A percentile compares a stretch with the other conserved stretches of the same genome.
These are phyloP conservation scores for Coniochaeta hoffmannii DNA, from an alignment of 2,329 filamentous ascomycete species.

Conservation along the genomic window DNA sequence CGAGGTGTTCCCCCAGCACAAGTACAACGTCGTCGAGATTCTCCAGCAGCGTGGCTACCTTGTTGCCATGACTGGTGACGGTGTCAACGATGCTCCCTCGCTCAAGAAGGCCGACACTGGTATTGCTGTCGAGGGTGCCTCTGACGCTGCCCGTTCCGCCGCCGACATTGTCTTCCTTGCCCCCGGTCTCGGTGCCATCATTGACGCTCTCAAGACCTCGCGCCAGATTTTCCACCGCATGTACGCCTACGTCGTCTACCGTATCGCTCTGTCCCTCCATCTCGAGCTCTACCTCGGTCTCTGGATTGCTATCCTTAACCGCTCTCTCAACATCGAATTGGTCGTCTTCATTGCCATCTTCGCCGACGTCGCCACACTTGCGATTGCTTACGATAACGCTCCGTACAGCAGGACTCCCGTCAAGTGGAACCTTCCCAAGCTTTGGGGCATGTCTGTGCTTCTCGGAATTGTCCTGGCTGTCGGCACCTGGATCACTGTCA, in stretches of 20 bases:
- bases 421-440: slow-evolving; percentile 92
- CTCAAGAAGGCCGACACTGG: slow-evolving; percentile 94
- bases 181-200: slow-evolving; percentile 84
- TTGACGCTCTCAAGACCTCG: slow-evolving; percentile 86
- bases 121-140: slow-evolving; percentile 89
- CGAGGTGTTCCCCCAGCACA: slow-evolving; percentile 91
- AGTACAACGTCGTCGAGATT: slow-evolving; percentile 91
- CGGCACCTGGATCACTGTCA: slow-evolving; percentile 84
- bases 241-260: slow-evolving; percentile 94
- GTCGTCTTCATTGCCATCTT: slow-evolving; percentile 95
- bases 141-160: slow-evolving; percentile 82
- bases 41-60: slow-evolving; percentile 89
- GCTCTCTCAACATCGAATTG: slow-evolving; percentile 74
- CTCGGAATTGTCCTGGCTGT: slow-evolving; percentile 74
- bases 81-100: slow-evolving; percentile 89
- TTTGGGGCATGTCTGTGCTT: slow-evolving; percentile 86
- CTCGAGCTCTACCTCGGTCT: slow-evolving; percentile 87
- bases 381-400: slow-evolving; percentile 90
- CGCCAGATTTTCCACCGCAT: slow-evolving; percentile 95
- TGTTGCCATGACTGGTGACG: slow-evolving; percentile 93
- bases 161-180: slow-evolving; percentile 93
- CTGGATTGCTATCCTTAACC: slow-evolving; percentile 85
- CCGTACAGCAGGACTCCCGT: slow-evolving; percentile 79
- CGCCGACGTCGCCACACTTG: slow-evolving; percentile 83
- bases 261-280: slow-evolving; percentile 86